Evolutionary conservation across 805 yeast genomes (phyloP).

Genomic region (Priceomyces castillae): DNA sequence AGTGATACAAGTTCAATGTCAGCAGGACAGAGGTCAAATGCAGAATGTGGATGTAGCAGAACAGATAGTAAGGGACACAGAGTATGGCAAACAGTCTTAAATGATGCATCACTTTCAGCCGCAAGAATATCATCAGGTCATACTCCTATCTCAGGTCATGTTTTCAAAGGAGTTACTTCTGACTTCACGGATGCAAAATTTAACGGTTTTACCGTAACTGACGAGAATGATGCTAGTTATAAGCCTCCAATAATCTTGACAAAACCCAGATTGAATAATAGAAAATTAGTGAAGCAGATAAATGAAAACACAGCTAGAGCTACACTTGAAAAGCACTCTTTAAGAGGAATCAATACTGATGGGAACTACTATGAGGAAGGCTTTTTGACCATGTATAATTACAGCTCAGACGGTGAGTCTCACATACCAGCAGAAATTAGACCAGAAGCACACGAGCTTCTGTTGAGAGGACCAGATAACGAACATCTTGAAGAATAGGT

Average conservation of each 20-base stretch:
- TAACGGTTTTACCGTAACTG: conserved; percentile 2
- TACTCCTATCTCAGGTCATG: conserved; percentile 19
- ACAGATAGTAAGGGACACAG: conserved; percentile 1
- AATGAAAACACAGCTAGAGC: neutral
- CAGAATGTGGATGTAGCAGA: neutral
- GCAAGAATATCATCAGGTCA: conserved; percentile 36
- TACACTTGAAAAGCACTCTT: conserved; percentile 1
- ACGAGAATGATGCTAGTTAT: neutral
- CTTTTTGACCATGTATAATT: conserved; percentile 7
- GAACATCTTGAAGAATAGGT: neutral
- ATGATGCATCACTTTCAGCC: conserved; percentile 35
- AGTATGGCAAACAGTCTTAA: conserved; percentile 31
- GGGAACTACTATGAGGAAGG: conserved; percentile 7
- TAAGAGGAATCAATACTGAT: neutral
- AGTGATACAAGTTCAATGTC: conserved; percentile 1
- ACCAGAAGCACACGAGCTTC: neutral
- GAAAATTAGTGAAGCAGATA: neutral
- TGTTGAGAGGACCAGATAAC: neutral
- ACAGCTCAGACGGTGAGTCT: conserved; percentile 6
- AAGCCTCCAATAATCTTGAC: neutral
- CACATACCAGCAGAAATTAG: neutral
- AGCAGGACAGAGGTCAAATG: neutral
- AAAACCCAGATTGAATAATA: neutral
- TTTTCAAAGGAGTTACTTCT: conserved; percentile 21
- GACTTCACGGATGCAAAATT: conserved; percentile 28